Base-by-base conservation (phyloP, 2,329 filamentous ascomycete species). In the Daldinia eschscholtzii region DNA sequence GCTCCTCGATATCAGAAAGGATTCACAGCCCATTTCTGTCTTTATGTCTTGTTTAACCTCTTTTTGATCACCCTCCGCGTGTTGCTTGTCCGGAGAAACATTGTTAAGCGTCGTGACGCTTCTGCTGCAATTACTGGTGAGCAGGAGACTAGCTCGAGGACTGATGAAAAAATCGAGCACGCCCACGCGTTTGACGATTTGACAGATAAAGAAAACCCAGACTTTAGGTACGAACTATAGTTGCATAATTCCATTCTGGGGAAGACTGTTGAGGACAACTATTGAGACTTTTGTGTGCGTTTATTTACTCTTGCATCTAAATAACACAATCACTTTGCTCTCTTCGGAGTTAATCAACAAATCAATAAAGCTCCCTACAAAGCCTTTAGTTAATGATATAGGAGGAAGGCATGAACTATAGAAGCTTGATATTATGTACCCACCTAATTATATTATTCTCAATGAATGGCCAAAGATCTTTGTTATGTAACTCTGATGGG, bases 1-100 rank as follows among this genome's bases (percentile, higher is more conserved):
- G 33, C 77, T 5, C 80, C 80, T 2, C 72, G 74, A 18, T 82
- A 82, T 57, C 69, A 72, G 33, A 78, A 78, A 33, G 80, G 78
- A 5, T 79, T 80, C 52, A 79, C 74, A 1, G 76, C 75, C 23
- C 79, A 80, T 59, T 79, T 80, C 67, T 78, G 75, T 48, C 74
- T 80, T 33, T 79, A 80, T 59, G 78, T 75, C 2, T 61, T 80
- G 15, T 79, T 79, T 57, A 79, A 80, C 62, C 58, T 78, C 18
- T 64, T 76, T 18, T 70, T 78, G 18, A 64, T 71, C 18, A 39
- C 74, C 12, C 59, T 75, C 42, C 73, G 74, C 20, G 33, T 76
- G 26, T n/a, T 78, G 2, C 68, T 77, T 23, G 65, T 65, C 9
- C 73, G 75, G 9, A 71, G 74, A 1, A 77, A 78, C 44, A 62